phyloP scores from a whole-genome alignment of 1,284 basidiomycete species.

The Stereum hirsutum region DNA sequence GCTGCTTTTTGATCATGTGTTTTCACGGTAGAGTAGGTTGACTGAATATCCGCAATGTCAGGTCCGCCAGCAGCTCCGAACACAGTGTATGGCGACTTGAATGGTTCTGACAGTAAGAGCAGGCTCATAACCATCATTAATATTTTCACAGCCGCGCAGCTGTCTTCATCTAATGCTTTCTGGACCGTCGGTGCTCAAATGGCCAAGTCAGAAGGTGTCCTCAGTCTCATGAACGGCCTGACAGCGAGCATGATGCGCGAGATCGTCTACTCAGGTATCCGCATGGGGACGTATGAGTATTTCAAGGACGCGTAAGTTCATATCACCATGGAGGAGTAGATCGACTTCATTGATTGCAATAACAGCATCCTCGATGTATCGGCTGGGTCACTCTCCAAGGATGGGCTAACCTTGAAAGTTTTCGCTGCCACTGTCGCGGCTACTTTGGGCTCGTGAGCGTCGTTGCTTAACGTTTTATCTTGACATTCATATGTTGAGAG shows the following conservation, averaged over 20 bases:
- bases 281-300: slow-evolving; percentile 29
- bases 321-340: neutral
- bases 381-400: slow-evolving; percentile 20
- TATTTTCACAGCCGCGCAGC: too few relatives aligned
- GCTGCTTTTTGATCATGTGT: neutral
- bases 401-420: slow-evolving; percentile 26
- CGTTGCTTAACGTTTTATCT: neutral
- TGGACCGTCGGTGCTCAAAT: slow-evolving; percentile 26
- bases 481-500: neutral
- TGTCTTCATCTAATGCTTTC: slow-evolving; percentile 21
- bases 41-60: slow-evolving; percentile 4
- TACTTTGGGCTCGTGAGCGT: slow-evolving; percentile 23
- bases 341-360: neutral
- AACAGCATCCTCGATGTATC: slow-evolving; percentile 13
- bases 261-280: slow-evolving; percentile 25
- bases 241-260: slow-evolving; percentile 29
- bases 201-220: slow-evolving; percentile 23
- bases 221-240: slow-evolving; percentile 25
- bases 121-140: slow-evolving; percentile 4
- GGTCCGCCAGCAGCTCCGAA: slow-evolving; percentile 28
- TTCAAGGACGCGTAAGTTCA: slow-evolving; percentile 27
- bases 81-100: slow-evolving; percentile 17
- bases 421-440: slow-evolving; percentile 24
- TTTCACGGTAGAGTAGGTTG: neutral
- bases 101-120: neutral